These are phyloP conservation scores for Arxiozyma slooffiae DNA, from an alignment of 1,139 yeast species.

Conservation along the genomic window DNA sequence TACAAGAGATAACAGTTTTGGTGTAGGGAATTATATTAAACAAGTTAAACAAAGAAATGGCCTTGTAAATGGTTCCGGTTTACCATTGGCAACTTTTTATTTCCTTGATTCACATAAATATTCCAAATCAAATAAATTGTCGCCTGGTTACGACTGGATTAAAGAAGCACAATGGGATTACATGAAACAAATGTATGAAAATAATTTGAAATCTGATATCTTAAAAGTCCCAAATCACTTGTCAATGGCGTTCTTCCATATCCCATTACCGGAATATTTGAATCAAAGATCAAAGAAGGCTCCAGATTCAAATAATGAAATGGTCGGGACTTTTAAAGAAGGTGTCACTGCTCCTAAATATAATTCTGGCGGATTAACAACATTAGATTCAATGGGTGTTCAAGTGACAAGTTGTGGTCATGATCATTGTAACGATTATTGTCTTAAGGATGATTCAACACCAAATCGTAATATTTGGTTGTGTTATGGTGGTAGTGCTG, in stretches of 20 bases:
- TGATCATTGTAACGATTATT: slow-evolving; percentile 89
- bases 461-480: slow-evolving; percentile 53
- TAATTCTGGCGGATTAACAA: slow-evolving; percentile 54
- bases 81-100: slow-evolving; percentile 50
- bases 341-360: slow-evolving; percentile 67
- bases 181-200: slow-evolving; percentile 36
- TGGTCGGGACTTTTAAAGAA: slow-evolving; percentile 57
- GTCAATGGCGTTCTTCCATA: slow-evolving; percentile 87
- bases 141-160: slow-evolving; percentile 81
- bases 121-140: slow-evolving; percentile 51
- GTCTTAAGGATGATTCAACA: slow-evolving; percentile 39
- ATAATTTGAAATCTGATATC: slow-evolving; percentile 18
- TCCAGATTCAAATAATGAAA: slow-evolving; percentile 30
- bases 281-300: slow-evolving; percentile 31
- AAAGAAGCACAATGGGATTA: slow-evolving; percentile 62
- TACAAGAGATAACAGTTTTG: slow-evolving; percentile 39
- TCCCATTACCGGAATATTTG: slow-evolving; percentile 78
- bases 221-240: slow-evolving; percentile 38
- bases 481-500: slow-evolving; percentile 88
- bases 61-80: not conserved
- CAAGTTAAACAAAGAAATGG: slow-evolving; percentile 34
- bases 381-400: slow-evolving; percentile 55
- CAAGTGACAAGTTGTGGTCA: slow-evolving; percentile 76
- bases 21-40: slow-evolving; percentile 69
- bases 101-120: slow-evolving; percentile 77